Conservation (phyloP, 1,284 basidiomycete species). For the Fomitopsis betulina region DNA sequence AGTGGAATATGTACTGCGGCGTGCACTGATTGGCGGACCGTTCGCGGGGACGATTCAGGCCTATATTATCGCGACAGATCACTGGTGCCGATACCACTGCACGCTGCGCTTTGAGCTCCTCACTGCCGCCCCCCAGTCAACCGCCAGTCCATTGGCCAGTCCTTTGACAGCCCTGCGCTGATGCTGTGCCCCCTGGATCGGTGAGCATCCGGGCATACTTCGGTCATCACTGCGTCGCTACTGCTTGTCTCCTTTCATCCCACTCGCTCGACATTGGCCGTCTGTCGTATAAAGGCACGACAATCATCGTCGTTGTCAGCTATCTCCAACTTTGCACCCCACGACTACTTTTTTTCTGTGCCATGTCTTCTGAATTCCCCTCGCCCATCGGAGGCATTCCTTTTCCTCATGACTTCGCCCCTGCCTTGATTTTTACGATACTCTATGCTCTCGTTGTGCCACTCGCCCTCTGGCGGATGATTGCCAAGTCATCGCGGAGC, state of each 20-base stretch:
- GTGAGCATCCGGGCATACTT: no score
- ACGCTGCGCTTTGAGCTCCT: no score
- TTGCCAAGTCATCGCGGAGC: not conserved
- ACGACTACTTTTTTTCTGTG: not conserved
- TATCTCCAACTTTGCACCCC: not conserved
- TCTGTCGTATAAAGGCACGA: not conserved
- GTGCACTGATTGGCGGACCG: no score
- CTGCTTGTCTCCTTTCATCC: not conserved
- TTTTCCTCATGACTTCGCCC: slow-evolving; percentile 9
- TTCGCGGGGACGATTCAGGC: no score
- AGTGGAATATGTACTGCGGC: no score
- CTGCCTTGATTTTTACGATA: slow-evolving; percentile 11
- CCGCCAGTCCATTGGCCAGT: no score
- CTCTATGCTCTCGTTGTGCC: not conserved
- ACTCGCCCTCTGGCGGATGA: not conserved
- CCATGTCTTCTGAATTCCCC: slow-evolving; percentile 6
- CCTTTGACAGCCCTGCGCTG: no score
- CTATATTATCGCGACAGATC: no score
- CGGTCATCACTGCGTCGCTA: not conserved
- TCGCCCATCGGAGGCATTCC: slow-evolving; percentile 15
- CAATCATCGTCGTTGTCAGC: not conserved
- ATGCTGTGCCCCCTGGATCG: no score
- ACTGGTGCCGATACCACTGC: no score
- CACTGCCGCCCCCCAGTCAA: no score
- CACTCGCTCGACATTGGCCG: not conserved